Evolutionary conservation across 352 stramenopile genomes (phyloP), one percentile per base, ranked within the genome.

Genomic region (Phytophthora aleatoria): DNA sequence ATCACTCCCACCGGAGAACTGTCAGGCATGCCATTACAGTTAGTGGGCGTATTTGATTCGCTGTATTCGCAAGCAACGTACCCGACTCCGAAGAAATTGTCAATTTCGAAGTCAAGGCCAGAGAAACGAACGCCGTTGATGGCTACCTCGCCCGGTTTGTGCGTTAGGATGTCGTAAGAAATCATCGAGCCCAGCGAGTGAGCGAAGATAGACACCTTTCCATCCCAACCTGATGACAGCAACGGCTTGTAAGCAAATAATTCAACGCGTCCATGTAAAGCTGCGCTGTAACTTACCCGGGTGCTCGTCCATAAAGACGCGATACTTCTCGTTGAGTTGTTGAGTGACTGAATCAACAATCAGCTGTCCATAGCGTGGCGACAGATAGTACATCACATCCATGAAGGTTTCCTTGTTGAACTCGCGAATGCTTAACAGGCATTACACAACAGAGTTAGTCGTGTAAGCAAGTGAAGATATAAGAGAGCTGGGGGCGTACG

Each of bases 381-480:
- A 96, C 64, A 98, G 74, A 72, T 97, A 98, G 50, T 97, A 98
- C 3, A 98, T 65, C n/a, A 97, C 85, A 53, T 98, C 93, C 87
- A 98, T 96, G 31, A 98, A 76, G 0, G 93, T 97, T 69, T 97
- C 92, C 64, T 98, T 98, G 63, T 90, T 96, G 64, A 98, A 98
- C 30, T 96, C 80, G 39, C 93, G 81, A 65, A 98, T 92, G 36
- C 87, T 94, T 61, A 50, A 12, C 39, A 45, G 5, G 3, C n/a
- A 52, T 28, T 26, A 12, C 13, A 50, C 13, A 50, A 65, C 33
- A 30, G 30, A 41, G 35, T 41, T 38, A 56, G 27, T 24, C 36
- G n/a, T 8, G 6, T 45, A 5, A 43, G 15, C 13, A 7, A 49
- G 30, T 13, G n/a, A 35, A 47, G 3, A 15, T 12, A 50, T 16